A percentile compares a stretch with the other conserved stretches of the same genome.
These are phyloP conservation scores for Geotrichum europaeum DNA, from an alignment of 1,139 yeast species.

Conservation along the genomic window DNA sequence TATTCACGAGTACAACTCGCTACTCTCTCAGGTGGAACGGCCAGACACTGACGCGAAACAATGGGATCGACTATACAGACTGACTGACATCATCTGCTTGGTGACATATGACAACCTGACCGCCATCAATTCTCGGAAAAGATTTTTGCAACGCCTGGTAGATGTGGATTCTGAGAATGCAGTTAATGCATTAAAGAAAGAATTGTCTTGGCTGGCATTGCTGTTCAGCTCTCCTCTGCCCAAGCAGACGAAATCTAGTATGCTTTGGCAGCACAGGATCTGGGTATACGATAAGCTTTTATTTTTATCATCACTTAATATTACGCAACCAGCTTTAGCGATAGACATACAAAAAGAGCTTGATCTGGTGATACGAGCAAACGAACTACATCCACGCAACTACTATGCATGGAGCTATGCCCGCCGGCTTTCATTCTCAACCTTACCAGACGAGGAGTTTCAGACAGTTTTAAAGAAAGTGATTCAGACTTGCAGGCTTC, in stretches of 20 bases:
- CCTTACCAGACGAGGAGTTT: not conserved
- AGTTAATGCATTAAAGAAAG: conserved; percentile 17
- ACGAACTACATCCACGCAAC: conserved; percentile 39
- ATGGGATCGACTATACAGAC: not conserved
- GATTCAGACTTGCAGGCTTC: conserved; percentile 33
- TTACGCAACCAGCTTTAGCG: not conserved
- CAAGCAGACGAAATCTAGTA: conserved; percentile 37
- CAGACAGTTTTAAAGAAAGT: conserved; percentile 19
- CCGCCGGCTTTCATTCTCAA: conserved; percentile 31
- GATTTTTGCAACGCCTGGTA: conserved; percentile 15
- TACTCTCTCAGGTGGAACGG: not conserved
- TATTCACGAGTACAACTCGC: conserved; percentile 1
- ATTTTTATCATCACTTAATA: not conserved
- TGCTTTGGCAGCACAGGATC: conserved; percentile 37
- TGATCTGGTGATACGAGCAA: conserved; percentile 33
- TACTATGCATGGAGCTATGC: conserved; percentile 44
- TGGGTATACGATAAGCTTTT: conserved; percentile 25
- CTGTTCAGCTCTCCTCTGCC: conserved; percentile 33
- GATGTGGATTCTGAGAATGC: not conserved
- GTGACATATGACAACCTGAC: conserved; percentile 34
- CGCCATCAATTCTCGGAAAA: conserved; percentile 33
- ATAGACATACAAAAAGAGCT: conserved; percentile 24
- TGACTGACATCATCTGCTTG: conserved; percentile 22
- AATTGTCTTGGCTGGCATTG: conserved; percentile 28
- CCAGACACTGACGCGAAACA: not conserved